A percentile compares a stretch with the other conserved stretches of the same genome.
Evolutionary conservation across 768 basidiomycete species (phyloP).

Genomic region (Agaricus blazei): DNA sequence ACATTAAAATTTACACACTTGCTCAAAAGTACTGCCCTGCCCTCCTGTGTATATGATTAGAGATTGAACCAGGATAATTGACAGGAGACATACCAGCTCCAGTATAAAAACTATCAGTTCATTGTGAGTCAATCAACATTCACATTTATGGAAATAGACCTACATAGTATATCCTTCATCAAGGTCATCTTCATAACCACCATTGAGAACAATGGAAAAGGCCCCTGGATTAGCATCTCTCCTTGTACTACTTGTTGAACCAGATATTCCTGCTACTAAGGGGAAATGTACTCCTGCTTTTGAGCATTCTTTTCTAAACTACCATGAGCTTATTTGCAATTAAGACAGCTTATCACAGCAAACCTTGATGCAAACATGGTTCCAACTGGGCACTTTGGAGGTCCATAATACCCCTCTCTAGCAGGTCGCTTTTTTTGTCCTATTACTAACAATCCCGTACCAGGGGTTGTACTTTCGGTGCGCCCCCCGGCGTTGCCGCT

Average conservation of each 20-base stretch:
- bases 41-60: slow-evolving; percentile 1
- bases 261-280: slow-evolving; percentile 30
- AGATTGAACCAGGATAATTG: neutral
- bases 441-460: neutral
- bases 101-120: slow-evolving; percentile 28
- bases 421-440: neutral
- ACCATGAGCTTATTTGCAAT: neutral
- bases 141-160: slow-evolving; percentile 9
- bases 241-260: slow-evolving; percentile 8
- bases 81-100: slow-evolving; percentile 27
- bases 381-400: slow-evolving; percentile 4
- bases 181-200: slow-evolving; percentile 35
- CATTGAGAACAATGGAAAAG: slow-evolving; percentile 34
- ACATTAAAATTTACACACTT: neutral
- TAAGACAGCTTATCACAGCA: too few relatives aligned
- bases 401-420: slow-evolving; percentile 2
- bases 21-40: neutral
- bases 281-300: slow-evolving; percentile 22
- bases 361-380: slow-evolving; percentile 9
- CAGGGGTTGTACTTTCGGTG: neutral
- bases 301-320: slow-evolving; percentile 21
- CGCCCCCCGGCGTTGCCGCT: neutral
- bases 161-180: slow-evolving; percentile 36
- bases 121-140: neutral
- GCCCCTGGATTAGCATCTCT: slow-evolving; percentile 22